Percentiles rank a stretch among this genome's conserved stretches.
phyloP scores from a whole-genome alignment of 192 early-diverging fungal species.

The Backusella liffmaniae region DNA sequence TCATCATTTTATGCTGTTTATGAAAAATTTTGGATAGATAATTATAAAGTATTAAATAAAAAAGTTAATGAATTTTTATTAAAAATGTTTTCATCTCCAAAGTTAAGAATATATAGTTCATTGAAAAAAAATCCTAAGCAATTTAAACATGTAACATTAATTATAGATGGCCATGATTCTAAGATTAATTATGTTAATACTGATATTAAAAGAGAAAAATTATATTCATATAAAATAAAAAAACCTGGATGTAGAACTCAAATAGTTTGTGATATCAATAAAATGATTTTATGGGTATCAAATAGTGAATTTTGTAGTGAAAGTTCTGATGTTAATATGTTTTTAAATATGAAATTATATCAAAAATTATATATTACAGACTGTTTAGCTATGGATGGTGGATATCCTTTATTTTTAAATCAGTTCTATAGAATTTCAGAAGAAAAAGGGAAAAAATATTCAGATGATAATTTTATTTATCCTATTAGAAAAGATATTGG shows the following conservation, averaged over 20 bases:
- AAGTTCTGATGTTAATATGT: slow-evolving; percentile 9
- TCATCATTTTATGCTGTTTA: not conserved
- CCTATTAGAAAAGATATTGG: not conserved
- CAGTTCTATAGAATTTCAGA: not conserved
- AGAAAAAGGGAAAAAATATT: not conserved
- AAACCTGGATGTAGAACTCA: slow-evolving; percentile 4
- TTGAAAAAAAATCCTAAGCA: not conserved
- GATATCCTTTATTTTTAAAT: not conserved
- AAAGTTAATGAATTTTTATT: not conserved
- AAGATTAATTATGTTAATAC: slow-evolving; percentile 8
- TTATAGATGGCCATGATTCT: slow-evolving; percentile 7
- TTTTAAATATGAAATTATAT: not conserved
- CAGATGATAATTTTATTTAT: slow-evolving; percentile 3
- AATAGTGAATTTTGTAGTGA: not conserved
- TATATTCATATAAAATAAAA: slow-evolving; percentile 9
- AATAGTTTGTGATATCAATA: not conserved
- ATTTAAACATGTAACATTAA: slow-evolving; percentile 1
- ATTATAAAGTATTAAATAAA: not conserved
- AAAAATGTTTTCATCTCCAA: not conserved
- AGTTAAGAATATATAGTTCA: not conserved
- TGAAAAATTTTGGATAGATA: not conserved
- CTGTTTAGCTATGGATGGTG: not conserved
- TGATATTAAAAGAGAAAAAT: not conserved
- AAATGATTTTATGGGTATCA: not conserved
- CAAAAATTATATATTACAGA: not conserved